A percentile compares a stretch with the other conserved stretches of the same genome.
phyloP scores from a whole-genome alignment of 177 flowering plant genomes.

The Telopea speciosissima region DNA sequence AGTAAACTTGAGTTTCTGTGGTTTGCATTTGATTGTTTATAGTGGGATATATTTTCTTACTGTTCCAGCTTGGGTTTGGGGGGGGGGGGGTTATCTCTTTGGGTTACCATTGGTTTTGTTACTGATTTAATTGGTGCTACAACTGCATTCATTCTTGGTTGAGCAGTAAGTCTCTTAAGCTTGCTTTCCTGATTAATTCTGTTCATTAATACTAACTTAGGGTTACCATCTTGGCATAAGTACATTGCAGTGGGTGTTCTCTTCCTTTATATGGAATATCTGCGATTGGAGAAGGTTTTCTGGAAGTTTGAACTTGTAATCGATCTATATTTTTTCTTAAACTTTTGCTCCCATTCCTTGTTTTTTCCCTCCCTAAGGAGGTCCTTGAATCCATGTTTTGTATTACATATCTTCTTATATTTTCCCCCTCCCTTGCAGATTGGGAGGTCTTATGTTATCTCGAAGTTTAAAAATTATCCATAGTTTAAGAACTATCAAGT shows the following conservation, averaged over 20 bases:
- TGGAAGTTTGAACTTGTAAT: too few species aligned
- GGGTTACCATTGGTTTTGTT: constrained; percentile 80
- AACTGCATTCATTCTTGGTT: constrained; percentile 51
- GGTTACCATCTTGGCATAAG: not conserved
- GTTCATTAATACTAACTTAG: too few species aligned
- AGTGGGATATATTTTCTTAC: not conserved
- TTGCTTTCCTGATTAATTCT: not conserved
- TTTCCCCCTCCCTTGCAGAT: constrained; percentile 40
- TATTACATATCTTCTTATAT: not conserved
- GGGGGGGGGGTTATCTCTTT: constrained; percentile 95
- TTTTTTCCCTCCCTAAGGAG: not conserved
- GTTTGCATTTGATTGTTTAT: not conserved
- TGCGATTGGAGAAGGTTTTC: not conserved
- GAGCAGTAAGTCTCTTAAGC: constrained; percentile 57
- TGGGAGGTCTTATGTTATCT: constrained; percentile 76
- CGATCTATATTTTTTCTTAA: too few species aligned
- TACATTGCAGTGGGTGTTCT: not conserved
- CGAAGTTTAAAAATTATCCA: constrained; percentile 93
- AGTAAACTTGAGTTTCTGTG: not conserved
- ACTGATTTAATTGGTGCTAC: constrained; percentile 96
- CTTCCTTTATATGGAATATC: not conserved
- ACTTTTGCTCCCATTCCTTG: not conserved
- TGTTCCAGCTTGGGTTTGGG: constrained; percentile 72
- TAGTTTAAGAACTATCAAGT: too few species aligned
- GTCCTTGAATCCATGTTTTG: not conserved